Percentiles rank a stretch among this genome's conserved stretches.
These are phyloP conservation scores for Calcarisporium arbuscula DNA, from an alignment of 2,329 filamentous ascomycete species.

Conservation along the genomic window DNA sequence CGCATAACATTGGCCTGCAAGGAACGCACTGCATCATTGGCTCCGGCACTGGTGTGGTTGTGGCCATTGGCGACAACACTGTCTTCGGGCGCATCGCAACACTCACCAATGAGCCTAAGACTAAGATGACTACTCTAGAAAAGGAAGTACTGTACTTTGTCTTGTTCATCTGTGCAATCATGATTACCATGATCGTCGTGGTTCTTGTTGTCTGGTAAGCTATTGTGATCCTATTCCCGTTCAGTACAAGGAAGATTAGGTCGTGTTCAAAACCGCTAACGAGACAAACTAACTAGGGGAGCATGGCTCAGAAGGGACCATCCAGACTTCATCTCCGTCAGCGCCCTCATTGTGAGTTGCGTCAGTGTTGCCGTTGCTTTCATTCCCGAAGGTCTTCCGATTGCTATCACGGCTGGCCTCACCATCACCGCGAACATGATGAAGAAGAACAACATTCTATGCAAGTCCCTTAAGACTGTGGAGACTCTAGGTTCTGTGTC, in stretches of 20 bases:
- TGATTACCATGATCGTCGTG: conserved; percentile 57
- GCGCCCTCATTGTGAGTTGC: conserved; percentile 65
- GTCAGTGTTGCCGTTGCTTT: conserved; percentile 69
- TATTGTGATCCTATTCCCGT: conserved; percentile 7
- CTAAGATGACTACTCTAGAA: conserved; percentile 62
- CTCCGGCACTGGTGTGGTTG: conserved; percentile 58
- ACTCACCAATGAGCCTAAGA: conserved; percentile 63
- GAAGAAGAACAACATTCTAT: conserved; percentile 69
- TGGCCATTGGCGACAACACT: conserved; percentile 65
- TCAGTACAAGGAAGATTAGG: too few relatives aligned
- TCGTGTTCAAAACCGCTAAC: too few relatives aligned
- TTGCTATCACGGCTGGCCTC: conserved; percentile 62
- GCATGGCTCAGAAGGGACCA: conserved; percentile 62
- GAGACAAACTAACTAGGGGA: conserved; percentile 53
- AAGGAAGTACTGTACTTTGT: conserved; percentile 70
- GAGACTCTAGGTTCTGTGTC: conserved; percentile 69
- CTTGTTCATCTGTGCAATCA: conserved; percentile 60
- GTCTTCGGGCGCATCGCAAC: conserved; percentile 72
- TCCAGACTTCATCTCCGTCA: conserved; percentile 65
- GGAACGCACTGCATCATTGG: conserved; percentile 74
- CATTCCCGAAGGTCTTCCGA: conserved; percentile 67
- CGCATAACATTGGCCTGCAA: conserved; percentile 67
- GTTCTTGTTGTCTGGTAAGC: conserved; percentile 60
- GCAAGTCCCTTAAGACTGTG: conserved; percentile 74
- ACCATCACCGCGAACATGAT: conserved; percentile 74